phyloP scores from a whole-genome alignment of 306 rosid species.

The Prunus mongolica region DNA sequence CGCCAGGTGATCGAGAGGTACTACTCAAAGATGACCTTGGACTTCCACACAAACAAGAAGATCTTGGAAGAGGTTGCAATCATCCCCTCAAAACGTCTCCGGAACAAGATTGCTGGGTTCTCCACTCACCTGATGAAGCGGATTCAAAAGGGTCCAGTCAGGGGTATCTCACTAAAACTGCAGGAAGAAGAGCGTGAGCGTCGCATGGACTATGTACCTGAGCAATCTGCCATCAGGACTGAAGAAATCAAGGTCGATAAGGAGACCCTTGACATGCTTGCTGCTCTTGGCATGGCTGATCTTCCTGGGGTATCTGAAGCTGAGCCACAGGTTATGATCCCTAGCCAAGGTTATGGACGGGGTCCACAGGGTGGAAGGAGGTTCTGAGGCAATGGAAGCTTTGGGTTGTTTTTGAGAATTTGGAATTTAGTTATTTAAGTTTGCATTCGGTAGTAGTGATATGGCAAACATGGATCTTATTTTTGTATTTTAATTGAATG shows the following conservation, averaged over 20 bases:
- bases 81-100: slow-evolving; percentile 39
- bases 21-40: slow-evolving; percentile 40
- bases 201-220: slow-evolving; percentile 43
- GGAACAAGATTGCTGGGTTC: slow-evolving; percentile 43
- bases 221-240: slow-evolving; percentile 25
- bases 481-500: neutral
- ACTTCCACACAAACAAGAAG: slow-evolving; percentile 46
- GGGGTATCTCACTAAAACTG: slow-evolving; percentile 37
- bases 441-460: neutral
- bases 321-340: slow-evolving; percentile 19
- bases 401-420: neutral
- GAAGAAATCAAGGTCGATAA: slow-evolving; percentile 33
- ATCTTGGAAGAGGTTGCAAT: slow-evolving; percentile 39
- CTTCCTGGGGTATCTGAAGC: slow-evolving; percentile 31
- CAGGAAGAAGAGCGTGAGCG: slow-evolving; percentile 43
- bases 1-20: slow-evolving; percentile 39
- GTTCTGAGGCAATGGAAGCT: slow-evolving; percentile 16
- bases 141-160: slow-evolving; percentile 41
- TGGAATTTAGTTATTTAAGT: neutral
- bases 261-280: slow-evolving; percentile 38
- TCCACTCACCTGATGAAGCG: slow-evolving; percentile 42
- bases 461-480: neutral
- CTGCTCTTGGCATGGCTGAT: slow-evolving; percentile 34
- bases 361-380: slow-evolving; percentile 21
- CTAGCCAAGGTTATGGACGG: slow-evolving; percentile 25